phyloP scores from a whole-genome alignment of 345 rosid species.

The Gossypioides kirkii region DNA sequence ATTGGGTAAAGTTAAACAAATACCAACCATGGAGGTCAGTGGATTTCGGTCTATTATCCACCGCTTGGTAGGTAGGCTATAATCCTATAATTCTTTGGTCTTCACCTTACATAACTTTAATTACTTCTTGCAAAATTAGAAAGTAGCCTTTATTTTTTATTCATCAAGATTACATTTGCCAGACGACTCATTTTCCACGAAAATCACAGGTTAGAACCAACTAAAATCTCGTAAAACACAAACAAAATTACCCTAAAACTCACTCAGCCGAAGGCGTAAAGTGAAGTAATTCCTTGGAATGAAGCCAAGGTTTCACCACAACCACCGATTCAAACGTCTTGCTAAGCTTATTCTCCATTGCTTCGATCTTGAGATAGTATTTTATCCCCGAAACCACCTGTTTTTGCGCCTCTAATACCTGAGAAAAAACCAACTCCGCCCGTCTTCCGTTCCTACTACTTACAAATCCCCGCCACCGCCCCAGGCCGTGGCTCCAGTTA shows the following conservation, averaged over 20 bases:
- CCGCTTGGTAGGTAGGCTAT: too few relatives aligned
- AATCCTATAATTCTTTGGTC: too few relatives aligned
- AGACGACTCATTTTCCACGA: too few relatives aligned
- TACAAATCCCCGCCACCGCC: constrained; percentile 9
- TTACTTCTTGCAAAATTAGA: too few relatives aligned
- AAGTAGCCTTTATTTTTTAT: too few relatives aligned
- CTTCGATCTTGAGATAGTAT: constrained; percentile 61
- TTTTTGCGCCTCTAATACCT: constrained; percentile 58
- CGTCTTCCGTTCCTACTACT: background rate
- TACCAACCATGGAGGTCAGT: too few relatives aligned
- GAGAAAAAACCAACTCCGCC: constrained; percentile 21
- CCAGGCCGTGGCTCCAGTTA: constrained; percentile 25
- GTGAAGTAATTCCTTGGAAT: background rate
- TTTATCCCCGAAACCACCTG: constrained; percentile 78
- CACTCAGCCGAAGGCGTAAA: background rate
- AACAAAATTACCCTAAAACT: background rate
- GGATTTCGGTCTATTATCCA: too few relatives aligned
- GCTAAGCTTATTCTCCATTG: constrained; percentile 22
- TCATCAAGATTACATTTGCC: too few relatives aligned
- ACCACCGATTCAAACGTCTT: constrained; percentile 16
- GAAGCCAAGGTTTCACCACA: constrained; percentile 8
- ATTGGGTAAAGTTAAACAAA: too few relatives aligned
- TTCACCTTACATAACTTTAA: too few relatives aligned
- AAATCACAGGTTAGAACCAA: too few relatives aligned
- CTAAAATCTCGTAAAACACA: too few relatives aligned